phyloP scores from a whole-genome alignment of 768 basidiomycete species.

The Leccinum aurantiacum region DNA sequence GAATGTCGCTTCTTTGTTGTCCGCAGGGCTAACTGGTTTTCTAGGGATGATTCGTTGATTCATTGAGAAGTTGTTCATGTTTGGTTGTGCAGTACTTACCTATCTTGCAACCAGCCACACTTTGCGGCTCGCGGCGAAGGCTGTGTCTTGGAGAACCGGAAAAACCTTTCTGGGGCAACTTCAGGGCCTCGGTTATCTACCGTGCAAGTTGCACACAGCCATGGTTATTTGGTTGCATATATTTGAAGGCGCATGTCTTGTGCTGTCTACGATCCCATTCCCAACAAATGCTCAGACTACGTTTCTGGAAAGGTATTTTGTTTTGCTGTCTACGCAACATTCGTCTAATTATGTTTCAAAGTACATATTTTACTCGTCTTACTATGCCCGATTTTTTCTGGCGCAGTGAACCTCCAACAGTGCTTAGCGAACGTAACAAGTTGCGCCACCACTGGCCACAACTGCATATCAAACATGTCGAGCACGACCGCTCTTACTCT shows the following conservation, averaged over 20 bases:
- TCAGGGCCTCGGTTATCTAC: not conserved
- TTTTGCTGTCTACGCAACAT: not conserved
- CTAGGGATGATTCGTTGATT: too few species aligned
- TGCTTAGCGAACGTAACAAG: slow-evolving; percentile 11
- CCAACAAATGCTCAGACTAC: slow-evolving; percentile 4
- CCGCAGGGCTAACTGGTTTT: not conserved
- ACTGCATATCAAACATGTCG: slow-evolving; percentile 7
- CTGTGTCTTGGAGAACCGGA: not conserved
- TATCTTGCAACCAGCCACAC: not conserved
- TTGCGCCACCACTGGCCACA: slow-evolving; percentile 1
- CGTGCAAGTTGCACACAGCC: not conserved
- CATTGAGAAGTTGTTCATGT: not conserved
- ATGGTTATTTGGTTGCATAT: not conserved
- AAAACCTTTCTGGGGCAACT: not conserved
- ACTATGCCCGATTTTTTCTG: not conserved
- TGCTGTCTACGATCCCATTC: too few species aligned
- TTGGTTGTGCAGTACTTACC: not conserved
- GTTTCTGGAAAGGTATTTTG: slow-evolving; percentile 6
- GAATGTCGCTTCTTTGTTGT: too few species aligned
- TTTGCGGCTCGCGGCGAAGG: not conserved
- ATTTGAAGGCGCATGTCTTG: not conserved
- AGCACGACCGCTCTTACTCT: slow-evolving; percentile 13
- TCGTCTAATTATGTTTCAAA: slow-evolving; percentile 5
- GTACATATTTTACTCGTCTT: not conserved
- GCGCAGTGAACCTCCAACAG: slow-evolving; percentile 11